Evolutionary conservation across 257 asterid species (phyloP).

Genomic region (Solanum etuberosum): DNA sequence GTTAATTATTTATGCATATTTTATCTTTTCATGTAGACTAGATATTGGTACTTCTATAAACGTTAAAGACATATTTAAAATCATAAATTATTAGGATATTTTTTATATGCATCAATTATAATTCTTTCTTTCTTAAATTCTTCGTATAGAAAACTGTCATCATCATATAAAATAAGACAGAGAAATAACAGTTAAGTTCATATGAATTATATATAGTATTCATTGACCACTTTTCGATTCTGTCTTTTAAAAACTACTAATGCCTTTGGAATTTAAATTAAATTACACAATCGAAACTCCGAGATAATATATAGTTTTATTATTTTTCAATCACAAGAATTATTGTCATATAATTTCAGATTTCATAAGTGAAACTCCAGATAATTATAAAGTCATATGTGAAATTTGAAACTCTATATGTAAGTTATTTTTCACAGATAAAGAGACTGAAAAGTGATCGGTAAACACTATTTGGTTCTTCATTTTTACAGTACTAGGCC

Average conservation of each 20-base stretch:
- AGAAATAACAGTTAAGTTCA: background rate
- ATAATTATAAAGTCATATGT: background rate
- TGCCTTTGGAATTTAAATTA: background rate
- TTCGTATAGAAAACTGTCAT: background rate
- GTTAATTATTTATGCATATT: background rate
- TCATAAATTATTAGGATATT: background rate
- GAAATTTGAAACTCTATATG: background rate
- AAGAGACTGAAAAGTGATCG: accelerated
- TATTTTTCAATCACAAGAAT: background rate
- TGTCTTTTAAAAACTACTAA: background rate
- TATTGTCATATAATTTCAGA: background rate
- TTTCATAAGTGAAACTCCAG: background rate
- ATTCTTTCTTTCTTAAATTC: background rate
- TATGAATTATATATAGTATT: background rate
- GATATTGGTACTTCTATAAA: background rate
- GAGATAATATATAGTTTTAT: background rate
- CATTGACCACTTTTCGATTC: background rate
- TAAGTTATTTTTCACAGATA: background rate
- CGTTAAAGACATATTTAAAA: background rate
- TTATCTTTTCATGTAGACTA: background rate
- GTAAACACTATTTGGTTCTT: accelerated
- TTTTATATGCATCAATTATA: background rate
- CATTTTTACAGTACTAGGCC: constrained; percentile 49
- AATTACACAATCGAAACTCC: background rate
- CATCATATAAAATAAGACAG: background rate